Evolutionary conservation across 2,329 filamentous ascomycete species (phyloP), one percentile per base, ranked within the genome.

Genomic region (Drechslerella coelobrocha): DNA sequence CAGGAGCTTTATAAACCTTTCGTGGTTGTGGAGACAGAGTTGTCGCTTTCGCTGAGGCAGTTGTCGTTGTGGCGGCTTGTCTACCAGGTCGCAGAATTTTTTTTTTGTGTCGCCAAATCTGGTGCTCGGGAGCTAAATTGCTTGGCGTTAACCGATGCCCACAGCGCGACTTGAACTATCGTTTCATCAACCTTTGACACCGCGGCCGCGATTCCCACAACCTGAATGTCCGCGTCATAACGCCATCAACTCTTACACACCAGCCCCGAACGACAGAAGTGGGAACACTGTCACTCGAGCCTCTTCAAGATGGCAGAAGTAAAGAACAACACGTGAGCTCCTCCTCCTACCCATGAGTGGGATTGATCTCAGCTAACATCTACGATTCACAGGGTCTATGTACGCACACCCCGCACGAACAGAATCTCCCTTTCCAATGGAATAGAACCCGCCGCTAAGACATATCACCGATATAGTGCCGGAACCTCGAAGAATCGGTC

Each of bases 401-500:
- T 73, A 66, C 31, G 59, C 62, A 23, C 60, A 54, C 50, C 52
- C 43, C 26, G 17, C 23, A 39, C 61, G 48, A 48, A 12, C 14
- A 29, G 23, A 59, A 27, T 23, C 24, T 4, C 55, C 12, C 12
- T 55, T 19, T 29, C 17, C 9, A 52, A 26, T 34, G 3, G 21
- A 37, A 56, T 26, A 9, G 21, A 47, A 6, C 4, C 24, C n/a
- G 45, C 56, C 45, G 47, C 7, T 68, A 51, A 68, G 85, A 82
- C 82, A 21, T 24, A 2, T 17, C 85, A 1, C 24, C 23, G 10
- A 34, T 39, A 39, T 66, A 72, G 68, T 72, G 68, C 73, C 90
- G 89, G 76, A 97, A 97, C 78, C 87, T 99, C 68, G 91, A 97
- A 80, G 94, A 97, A 83, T 87, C 89, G 77, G 88, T 96, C 79